Base-by-base conservation (phyloP, 192 early-diverging fungal species). In the Allomyces macrogynus region DNA sequence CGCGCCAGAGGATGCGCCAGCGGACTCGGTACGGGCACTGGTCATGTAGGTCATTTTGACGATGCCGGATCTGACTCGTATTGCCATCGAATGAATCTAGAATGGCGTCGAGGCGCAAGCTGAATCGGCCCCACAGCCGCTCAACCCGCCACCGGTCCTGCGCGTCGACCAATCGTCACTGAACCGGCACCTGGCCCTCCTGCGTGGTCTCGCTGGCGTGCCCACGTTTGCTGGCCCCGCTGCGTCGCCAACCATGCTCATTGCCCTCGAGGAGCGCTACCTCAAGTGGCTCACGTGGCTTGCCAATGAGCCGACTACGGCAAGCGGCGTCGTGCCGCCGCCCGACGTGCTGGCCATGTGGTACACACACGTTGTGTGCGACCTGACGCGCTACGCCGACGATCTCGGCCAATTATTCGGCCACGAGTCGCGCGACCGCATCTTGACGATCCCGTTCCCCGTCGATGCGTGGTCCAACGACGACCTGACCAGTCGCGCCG, bases 371-470 rank as follows among this genome's bases (percentile, higher is more conserved):
- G 49, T 57, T n/a, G 20, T n/a, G 49, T 57, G 16, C 16, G 49
- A 57, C 49, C 49, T 57, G 49, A 57, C 49, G 49, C 49, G 49
- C 49, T 57, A 57, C 16, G 49, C 49, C 49, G 49, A 57, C 49
- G 49, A 57, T n/a, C 49, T 57, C 20, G 49, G 49, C 16, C 16
- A 14, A 14, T n/a, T 57, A n/a, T 57, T 57, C 20, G 49, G 49
- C 49, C 12, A 14, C 20, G 49, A 57, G 12, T 14, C 49, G 16
- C 49, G 49, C 49, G 49, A 57, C 49, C 16, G 16, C 49, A 57
- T 57, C 16, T n/a, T 57, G 49, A n/a, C 49, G 1, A 57, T 57
- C 16, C 49, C 49, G 49, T n/a, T 57, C 16, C 49, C 49, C 2
- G 49, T n/a, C 49, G 49, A 40, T 7, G 32, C 32, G 4, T 40